Percentiles rank a stretch among this genome's conserved stretches.
Evolutionary conservation across 2,329 filamentous ascomycete species (phyloP).

Genomic region (Cercospora citrullina): DNA sequence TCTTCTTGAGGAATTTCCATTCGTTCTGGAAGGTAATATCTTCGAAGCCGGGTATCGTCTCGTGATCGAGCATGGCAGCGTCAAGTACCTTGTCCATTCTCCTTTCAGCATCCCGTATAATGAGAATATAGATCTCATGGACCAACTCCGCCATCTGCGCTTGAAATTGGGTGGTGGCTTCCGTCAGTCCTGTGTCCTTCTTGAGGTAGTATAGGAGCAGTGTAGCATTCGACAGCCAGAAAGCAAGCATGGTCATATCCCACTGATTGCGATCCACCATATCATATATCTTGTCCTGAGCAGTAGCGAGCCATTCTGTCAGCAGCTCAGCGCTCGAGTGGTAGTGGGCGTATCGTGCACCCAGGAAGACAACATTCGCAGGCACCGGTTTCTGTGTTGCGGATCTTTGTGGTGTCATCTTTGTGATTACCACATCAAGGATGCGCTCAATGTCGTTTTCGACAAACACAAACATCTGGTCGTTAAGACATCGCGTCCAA

Average conservation of each 20-base stretch:
- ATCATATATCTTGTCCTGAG: slow-evolving; percentile 95
- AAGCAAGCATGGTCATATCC: slow-evolving; percentile 99
- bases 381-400: slow-evolving; percentile 97
- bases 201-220: slow-evolving; percentile 94
- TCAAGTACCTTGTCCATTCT: slow-evolving; percentile 96
- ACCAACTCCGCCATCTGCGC: slow-evolving; percentile 90
- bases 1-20: slow-evolving; percentile 95
- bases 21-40: slow-evolving; percentile 97
- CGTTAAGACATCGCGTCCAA: slow-evolving; percentile 89
- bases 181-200: slow-evolving; percentile 80
- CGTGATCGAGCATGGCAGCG: slow-evolving; percentile 91
- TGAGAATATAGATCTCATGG: slow-evolving; percentile 97
- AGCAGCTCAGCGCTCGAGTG: slow-evolving; percentile 86
- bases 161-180: slow-evolving; percentile 84
- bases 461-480: slow-evolving; percentile 99
- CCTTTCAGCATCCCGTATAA: slow-evolving; percentile 92
- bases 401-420: slow-evolving; percentile 94
- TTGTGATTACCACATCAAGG: slow-evolving; percentile 92
- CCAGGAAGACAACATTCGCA: slow-evolving; percentile 94
- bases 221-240: slow-evolving; percentile 98
- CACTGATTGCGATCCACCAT: slow-evolving; percentile 95
- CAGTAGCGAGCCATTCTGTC: slow-evolving; percentile 74
- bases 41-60: slow-evolving; percentile 96
- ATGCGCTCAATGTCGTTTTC: slow-evolving; percentile 89
- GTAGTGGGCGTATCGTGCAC: slow-evolving; percentile 94